phyloP scores from a whole-genome alignment of 495 filamentous ascomycete species.

The Durotheca rogersii region DNA sequence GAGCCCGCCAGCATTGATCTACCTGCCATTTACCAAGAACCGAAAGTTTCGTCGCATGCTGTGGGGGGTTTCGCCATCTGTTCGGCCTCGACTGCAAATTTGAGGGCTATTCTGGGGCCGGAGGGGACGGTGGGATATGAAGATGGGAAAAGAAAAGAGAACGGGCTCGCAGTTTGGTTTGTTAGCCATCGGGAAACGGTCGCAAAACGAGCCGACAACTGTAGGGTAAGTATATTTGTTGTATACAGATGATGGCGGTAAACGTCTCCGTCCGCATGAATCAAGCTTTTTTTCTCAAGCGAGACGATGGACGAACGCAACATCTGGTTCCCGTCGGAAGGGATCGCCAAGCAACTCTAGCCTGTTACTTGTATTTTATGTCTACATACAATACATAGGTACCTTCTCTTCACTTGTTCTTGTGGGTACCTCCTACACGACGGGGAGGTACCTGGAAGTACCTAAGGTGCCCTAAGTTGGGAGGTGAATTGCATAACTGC shows the following conservation, averaged over 20 bases:
- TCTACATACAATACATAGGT: no score
- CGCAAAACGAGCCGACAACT: slow-evolving; percentile 6
- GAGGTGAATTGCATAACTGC: no score
- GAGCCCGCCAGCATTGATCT: slow-evolving; percentile 6
- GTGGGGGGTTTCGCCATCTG: not conserved
- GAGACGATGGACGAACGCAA: no score
- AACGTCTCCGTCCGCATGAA: slow-evolving; percentile 1
- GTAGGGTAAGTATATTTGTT: slow-evolving; percentile 25
- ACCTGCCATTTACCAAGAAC: slow-evolving; percentile 10
- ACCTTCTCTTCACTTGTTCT: no score
- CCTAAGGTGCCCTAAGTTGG: no score
- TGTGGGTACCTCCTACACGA: no score
- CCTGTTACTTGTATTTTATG: no score
- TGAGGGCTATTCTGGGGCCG: slow-evolving; percentile 1
- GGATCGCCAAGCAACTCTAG: no score
- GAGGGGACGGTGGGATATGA: slow-evolving; percentile 7
- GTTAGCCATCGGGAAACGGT: slow-evolving; percentile 1
- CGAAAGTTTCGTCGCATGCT: not conserved
- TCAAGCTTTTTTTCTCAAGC: no score
- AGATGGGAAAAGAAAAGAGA: slow-evolving; percentile 9
- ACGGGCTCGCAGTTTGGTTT: slow-evolving; percentile 9
- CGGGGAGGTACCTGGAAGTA: no score
- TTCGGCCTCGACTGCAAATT: not conserved
- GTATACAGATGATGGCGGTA: slow-evolving; percentile 23
- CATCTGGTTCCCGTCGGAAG: no score